Evolutionary conservation across 805 yeast genomes (phyloP).

Genomic region (Monosporozyma yasuniensis): DNA sequence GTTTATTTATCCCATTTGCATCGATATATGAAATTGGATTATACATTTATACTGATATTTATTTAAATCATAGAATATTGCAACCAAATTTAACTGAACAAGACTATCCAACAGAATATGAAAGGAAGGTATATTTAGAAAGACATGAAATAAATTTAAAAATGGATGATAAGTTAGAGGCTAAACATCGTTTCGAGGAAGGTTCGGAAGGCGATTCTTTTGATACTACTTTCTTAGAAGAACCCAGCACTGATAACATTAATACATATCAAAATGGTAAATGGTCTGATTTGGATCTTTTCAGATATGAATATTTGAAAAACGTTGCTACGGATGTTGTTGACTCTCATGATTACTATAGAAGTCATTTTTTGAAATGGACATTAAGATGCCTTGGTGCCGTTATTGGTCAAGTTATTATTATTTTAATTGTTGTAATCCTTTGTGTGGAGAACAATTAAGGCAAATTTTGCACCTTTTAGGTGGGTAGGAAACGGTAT

Average conservation of each 20-base stretch:
- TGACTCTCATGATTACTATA: constrained; percentile 10
- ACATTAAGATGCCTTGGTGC: constrained; percentile 6
- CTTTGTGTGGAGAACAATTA: neutral
- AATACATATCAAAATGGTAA: too few relatives aligned
- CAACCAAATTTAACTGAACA: constrained; percentile 16
- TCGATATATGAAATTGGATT: constrained; percentile 15
- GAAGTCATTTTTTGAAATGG: constrained; percentile 14
- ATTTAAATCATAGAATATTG: constrained; percentile 16
- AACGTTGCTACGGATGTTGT: constrained; percentile 11
- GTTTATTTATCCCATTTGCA: constrained; percentile 18
- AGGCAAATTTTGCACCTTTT: too few relatives aligned
- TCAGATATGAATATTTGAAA: constrained; percentile 7
- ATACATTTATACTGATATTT: constrained; percentile 16
- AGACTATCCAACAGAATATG: constrained; percentile 25
- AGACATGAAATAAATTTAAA: constrained; percentile 1
- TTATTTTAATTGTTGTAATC: constrained; percentile 2
- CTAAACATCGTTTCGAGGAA: neutral
- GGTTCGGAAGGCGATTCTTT: neutral
- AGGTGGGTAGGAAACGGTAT: too few relatives aligned
- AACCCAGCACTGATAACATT: neutral
- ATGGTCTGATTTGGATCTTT: neutral
- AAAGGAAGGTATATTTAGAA: constrained; percentile 9
- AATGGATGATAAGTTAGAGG: neutral
- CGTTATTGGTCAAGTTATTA: constrained; percentile 1
- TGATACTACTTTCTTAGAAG: neutral